Percentiles rank a stretch among this genome's conserved stretches.
phyloP scores from a whole-genome alignment of 2,329 filamentous ascomycete genomes.

The Talaromyces islandicus region DNA sequence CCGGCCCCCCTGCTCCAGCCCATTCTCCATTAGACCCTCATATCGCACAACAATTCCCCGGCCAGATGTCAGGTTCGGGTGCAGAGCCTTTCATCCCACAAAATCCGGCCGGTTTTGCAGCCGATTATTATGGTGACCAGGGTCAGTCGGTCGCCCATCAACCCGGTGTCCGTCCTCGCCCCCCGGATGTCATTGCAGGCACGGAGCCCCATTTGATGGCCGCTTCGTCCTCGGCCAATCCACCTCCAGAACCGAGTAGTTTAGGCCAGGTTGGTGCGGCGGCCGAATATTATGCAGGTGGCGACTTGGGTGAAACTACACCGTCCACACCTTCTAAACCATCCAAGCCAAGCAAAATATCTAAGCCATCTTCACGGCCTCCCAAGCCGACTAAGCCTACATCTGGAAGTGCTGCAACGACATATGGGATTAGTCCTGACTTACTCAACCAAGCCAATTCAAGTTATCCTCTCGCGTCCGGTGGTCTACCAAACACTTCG shows the following conservation, averaged over 20 bases:
- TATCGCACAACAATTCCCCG: conserved; percentile 54
- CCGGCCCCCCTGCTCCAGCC: conserved; percentile 19
- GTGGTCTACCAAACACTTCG: conserved; percentile 13
- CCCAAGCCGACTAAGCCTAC: conserved; percentile 5
- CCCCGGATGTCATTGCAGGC: conserved; percentile 49
- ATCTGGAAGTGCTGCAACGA: conserved; percentile 20
- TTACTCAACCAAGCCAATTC: conserved; percentile 15
- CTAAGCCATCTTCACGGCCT: conserved; percentile 18
- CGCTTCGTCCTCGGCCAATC: conserved; percentile 46
- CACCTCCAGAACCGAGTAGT: conserved; percentile 54
- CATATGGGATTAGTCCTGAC: conserved; percentile 37
- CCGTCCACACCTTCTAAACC: conserved; percentile 21
- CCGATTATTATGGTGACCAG: conserved; percentile 59
- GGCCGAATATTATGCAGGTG: conserved; percentile 48
- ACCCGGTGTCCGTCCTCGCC: conserved; percentile 52
- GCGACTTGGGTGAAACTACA: conserved; percentile 12
- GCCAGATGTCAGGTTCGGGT: conserved; percentile 36
- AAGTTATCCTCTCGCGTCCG: conserved; percentile 15
- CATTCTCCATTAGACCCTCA: conserved; percentile 39
- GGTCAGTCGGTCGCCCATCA: conserved; percentile 55
- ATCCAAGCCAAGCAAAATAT: conserved; percentile 21
- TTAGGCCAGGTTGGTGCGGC: conserved; percentile 44
- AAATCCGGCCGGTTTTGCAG: conserved; percentile 48
- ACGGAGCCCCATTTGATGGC: conserved; percentile 53
- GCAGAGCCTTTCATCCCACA: conserved; percentile 42